Conservation (phyloP, 2,329 filamentous ascomycete species). For the Xenosphaeropsis pyriputrescens region DNA sequence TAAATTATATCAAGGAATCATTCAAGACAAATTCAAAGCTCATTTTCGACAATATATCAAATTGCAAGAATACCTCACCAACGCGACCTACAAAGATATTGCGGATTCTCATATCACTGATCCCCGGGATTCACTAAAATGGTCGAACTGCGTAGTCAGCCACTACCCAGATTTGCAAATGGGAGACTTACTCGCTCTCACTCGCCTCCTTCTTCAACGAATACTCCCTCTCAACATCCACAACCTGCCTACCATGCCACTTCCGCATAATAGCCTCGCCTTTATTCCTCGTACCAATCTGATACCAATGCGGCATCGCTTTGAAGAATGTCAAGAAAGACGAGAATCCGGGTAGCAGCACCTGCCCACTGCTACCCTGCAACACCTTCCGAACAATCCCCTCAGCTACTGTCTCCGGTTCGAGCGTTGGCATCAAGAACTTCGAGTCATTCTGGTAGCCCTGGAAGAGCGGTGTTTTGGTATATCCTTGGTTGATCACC, state of each 20-base stretch:
- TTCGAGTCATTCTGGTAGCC: constrained; percentile 34
- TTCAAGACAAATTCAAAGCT: no score
- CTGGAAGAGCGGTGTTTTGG: constrained; percentile 42
- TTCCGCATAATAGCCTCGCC: constrained; percentile 13
- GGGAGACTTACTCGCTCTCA: constrained; percentile 10
- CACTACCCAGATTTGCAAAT: neutral
- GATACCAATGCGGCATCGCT: constrained; percentile 47
- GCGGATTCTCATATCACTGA: constrained; percentile 1
- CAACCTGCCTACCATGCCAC: constrained; percentile 16
- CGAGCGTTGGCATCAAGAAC: constrained; percentile 36
- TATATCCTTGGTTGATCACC: constrained; percentile 49
- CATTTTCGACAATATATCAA: no score
- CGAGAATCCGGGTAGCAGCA: constrained; percentile 35
- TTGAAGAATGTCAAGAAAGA: constrained; percentile 27
- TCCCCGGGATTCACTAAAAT: constrained; percentile 8
- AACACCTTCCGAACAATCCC: constrained; percentile 45
- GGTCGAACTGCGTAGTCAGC: constrained; percentile 8
- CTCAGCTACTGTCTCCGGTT: constrained; percentile 49
- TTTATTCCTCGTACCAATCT: constrained; percentile 32
- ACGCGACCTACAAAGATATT: no score
- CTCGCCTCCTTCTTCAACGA: constrained; percentile 5
- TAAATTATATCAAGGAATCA: no score
- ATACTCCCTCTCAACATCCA: constrained; percentile 16
- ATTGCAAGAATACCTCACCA: no score
- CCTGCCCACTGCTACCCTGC: constrained; percentile 37